Evolutionary conservation across 2,329 filamentous ascomycete genomes (phyloP), one percentile per base, ranked within the genome.

Genomic region (Raffaelea albimanens): DNA sequence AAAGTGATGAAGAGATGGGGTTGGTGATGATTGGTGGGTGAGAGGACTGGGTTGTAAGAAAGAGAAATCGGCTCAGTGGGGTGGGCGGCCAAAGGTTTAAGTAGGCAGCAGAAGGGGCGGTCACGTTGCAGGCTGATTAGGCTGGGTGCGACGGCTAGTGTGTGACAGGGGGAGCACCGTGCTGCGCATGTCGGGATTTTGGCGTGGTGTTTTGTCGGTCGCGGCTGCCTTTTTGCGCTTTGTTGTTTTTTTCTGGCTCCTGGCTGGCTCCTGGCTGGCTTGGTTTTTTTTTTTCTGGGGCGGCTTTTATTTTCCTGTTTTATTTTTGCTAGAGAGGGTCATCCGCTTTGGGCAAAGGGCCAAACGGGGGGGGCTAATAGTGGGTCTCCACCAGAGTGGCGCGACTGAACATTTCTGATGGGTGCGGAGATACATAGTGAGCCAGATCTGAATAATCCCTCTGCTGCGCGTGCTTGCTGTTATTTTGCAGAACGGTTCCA

Each of bases 71-170:
- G 34, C 7, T 16, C 34, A 38, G 34, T 38, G 34, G 34, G 34
- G 34, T 38, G 34, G 34, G 34, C 18, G 34, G 34, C 7, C 34
- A 65, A 67, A 68, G 58, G 56, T 63, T 67, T 68, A 67, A 61
- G 60, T 66, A 65, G 57, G 59, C 55, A 45, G 54, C 33, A 38
- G 51, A 43, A 47, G 47, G 46, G 48, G 50, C 48, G 39, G 53
- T 55, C 54, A 58, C 53, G 57, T 56, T 60, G 57, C 55, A 55
- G 61, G 62, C 63, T 66, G 63, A 66, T 66, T 62, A 56, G 52
- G 43, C 40, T 20, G 38, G n/a, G 43, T 5, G 34, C 7, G 14
- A 38, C 34, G 13, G 25, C 25, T 29, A 29, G 31, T 43, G 39
- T 23, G 38, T 29, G 36, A 29, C 9, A 19, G 20, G 40, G 11